Conservation (phyloP, 225 moss, liverwort and hornwort species). For the Lunularia cruciata region DNA sequence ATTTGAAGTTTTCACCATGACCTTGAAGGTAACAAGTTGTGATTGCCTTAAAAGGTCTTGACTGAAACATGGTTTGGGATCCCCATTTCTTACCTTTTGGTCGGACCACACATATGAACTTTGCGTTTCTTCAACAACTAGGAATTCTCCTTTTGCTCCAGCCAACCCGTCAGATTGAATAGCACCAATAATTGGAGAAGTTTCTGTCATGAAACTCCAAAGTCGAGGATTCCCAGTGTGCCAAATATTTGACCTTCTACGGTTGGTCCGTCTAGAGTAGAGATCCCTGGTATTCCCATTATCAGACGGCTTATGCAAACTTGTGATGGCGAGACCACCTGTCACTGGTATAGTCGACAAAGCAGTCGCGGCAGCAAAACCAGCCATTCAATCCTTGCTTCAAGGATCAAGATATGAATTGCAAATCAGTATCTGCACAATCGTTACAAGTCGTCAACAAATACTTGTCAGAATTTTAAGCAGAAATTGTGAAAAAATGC, state of each 20-base stretch:
- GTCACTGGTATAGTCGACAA: too few relatives aligned
- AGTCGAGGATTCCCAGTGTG: not conserved
- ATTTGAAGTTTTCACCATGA: not conserved
- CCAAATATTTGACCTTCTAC: not conserved
- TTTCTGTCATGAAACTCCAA: not conserved
- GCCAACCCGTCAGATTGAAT: conserved; percentile 21
- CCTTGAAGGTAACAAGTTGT: not conserved
- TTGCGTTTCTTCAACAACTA: not conserved
- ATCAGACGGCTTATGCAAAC: too few relatives aligned
- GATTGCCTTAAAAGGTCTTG: not conserved
- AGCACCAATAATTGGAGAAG: not conserved
- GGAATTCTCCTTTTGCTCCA: conserved; percentile 8
- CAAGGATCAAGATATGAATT: too few relatives aligned
- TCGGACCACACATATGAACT: conserved; percentile 33
- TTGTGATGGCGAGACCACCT: too few relatives aligned
- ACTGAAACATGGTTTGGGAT: not conserved
- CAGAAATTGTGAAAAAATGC: too few relatives aligned
- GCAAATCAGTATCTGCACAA: too few relatives aligned
- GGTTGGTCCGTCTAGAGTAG: not conserved
- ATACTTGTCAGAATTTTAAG: too few relatives aligned
- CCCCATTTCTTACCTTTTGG: conserved; percentile 29
- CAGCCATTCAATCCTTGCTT: too few relatives aligned
- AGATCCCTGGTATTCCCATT: not conserved
- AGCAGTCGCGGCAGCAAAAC: too few relatives aligned
- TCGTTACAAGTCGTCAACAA: too few relatives aligned